phyloP scores from a whole-genome alignment of 179 eudicot genomes.

The Actinidia arguta region DNA sequence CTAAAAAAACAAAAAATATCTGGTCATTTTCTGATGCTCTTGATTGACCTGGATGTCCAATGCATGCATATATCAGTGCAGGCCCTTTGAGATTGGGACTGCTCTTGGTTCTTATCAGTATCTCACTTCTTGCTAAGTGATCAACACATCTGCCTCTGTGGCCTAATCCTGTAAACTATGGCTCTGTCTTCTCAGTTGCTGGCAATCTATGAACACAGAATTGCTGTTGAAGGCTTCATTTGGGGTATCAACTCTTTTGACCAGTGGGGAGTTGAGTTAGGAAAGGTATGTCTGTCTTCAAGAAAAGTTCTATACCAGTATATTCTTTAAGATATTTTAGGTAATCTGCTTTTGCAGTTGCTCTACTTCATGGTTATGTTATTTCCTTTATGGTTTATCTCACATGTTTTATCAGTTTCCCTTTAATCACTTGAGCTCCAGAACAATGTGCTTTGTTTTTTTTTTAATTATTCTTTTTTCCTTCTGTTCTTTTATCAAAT shows the following conservation, averaged over 20 bases:
- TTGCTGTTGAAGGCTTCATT: constrained; percentile 95
- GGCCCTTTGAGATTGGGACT: neutral
- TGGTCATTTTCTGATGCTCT: neutral
- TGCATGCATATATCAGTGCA: neutral
- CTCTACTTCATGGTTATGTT: neutral
- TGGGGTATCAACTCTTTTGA: constrained; percentile 99
- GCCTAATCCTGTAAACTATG: constrained; percentile 19
- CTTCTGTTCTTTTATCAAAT: neutral
- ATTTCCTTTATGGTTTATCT: neutral
- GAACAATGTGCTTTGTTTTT: neutral
- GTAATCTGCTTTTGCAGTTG: constrained; percentile 1
- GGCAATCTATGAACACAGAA: constrained; percentile 95
- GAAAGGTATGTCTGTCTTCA: constrained; percentile 59
- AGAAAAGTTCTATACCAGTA: neutral
- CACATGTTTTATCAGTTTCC: neutral
- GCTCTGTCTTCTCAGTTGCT: constrained; percentile 59
- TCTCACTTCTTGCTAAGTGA: constrained; percentile 14
- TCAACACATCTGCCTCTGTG: neutral
- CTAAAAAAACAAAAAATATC: neutral
- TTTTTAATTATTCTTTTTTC: neutral
- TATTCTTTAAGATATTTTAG: neutral
- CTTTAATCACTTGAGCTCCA: neutral
- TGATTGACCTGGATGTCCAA: neutral
- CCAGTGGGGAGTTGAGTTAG: constrained; percentile 98
- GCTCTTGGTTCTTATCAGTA: neutral